Evolutionary conservation across 192 early-diverging fungal genomes (phyloP), one percentile per base, ranked within the genome.

Genomic region (Helicostylum pulchrum): DNA sequence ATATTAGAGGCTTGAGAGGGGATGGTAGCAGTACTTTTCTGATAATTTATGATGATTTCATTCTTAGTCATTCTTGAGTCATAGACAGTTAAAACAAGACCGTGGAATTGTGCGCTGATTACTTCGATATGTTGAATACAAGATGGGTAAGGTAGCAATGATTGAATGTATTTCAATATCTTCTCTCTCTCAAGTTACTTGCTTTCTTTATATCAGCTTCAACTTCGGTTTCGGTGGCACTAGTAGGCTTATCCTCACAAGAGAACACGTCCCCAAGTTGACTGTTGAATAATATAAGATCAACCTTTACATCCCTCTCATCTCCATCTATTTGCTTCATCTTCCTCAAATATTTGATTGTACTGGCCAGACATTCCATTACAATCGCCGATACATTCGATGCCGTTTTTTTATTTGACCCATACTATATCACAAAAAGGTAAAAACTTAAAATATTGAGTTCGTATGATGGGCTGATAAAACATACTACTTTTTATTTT

Each of bases 261-360:
- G 32, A 39, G 39, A 57, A 57, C 34, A 44, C 32, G 55, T 57
- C 55, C 9, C 39, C 55, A 19, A 10, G 36, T 17, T 36, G 17
- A 57, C 36, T 32, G 19, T 57, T 57, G 19, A 57, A 44, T 36
- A 57, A 57, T 5, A 57, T 42, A 39, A 57, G 20, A 44, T 57
- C 19, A 32, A 42, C 39, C 36, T 57, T 57, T 32, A 32, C 32
- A 36, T 44, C 55, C 19, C 42, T 57, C 19, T 14, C 55, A 7
- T 0, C 36, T 10, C 36, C 55, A 36, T 57, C 20, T 39, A 56
- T 42, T 34, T 56, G 31, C 34, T 56, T 56, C 6, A 43, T 57
- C 39, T 57, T 57, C 55, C 36, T 57, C 36, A 57, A 36, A 44
- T 57, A 57, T 19, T 57, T 57, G 55, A 57, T 57, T 44, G 55